A percentile compares a stretch with the other conserved stretches of the same genome.
These are phyloP conservation scores for Chenopodium quinoa DNA, from an alignment of 148 eudicot genomes.

Conservation along the genomic window DNA sequence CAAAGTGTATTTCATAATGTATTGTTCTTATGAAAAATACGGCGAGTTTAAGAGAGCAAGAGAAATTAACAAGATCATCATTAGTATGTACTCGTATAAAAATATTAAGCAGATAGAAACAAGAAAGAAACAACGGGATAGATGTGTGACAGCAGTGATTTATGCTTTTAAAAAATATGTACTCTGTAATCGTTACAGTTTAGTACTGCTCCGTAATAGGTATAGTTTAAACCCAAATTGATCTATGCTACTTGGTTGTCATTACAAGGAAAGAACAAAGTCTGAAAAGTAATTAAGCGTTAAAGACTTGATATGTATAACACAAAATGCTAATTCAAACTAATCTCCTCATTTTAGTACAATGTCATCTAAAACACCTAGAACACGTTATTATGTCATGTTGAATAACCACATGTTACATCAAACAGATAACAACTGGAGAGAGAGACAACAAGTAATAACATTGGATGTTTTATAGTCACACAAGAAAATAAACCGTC, in stretches of 20 bases:
- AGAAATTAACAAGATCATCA: too few relatives aligned
- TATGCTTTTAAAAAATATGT: too few relatives aligned
- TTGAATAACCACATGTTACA: slow-evolving; percentile 27
- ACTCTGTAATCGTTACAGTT: too few relatives aligned
- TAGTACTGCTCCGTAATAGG: too few relatives aligned
- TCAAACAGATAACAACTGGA: slow-evolving; percentile 10
- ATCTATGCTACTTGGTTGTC: background rate
- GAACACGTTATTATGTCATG: slow-evolving; percentile 20
- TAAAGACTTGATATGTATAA: slow-evolving; percentile 1
- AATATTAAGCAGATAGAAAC: too few relatives aligned
- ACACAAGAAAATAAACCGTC: background rate
- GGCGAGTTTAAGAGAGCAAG: too few relatives aligned
- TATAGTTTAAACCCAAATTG: background rate
- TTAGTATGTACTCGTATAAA: too few relatives aligned
- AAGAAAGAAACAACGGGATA: too few relatives aligned
- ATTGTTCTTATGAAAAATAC: too few relatives aligned
- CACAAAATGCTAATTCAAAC: slow-evolving; percentile 8
- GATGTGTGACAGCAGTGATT: too few relatives aligned
- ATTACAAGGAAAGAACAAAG: background rate
- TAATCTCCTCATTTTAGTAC: background rate
- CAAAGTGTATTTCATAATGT: too few relatives aligned
- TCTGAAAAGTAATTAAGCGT: background rate
- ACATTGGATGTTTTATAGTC: background rate
- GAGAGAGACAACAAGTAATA: background rate
- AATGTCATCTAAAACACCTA: background rate